Evolutionary conservation across 2,329 filamentous ascomycete genomes (phyloP), one percentile per base, ranked within the genome.

Genomic region (Ophiostoma quercus): DNA sequence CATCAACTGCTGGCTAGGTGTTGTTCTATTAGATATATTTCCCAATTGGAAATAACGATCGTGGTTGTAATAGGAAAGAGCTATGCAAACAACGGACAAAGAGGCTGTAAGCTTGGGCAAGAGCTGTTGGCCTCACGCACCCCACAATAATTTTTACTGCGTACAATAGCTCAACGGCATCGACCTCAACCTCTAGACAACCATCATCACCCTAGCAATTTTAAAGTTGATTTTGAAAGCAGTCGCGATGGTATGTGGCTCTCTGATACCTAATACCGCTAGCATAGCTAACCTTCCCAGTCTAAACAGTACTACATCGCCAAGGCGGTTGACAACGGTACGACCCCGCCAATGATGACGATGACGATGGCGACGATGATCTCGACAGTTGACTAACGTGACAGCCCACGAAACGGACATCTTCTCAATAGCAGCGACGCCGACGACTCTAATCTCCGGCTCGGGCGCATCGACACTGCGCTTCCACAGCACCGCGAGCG

Each of bases 271-370:
- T 4, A 16, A 34, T 12, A 2, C 11, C 8, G 11, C 1, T 19
- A 14, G 7, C 25, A 29, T 22, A 25, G 34, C 70, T 71, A 60
- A 71, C 68, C 22, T 5, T n/a, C 19, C 1, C 71, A 97, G 95
- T 99, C 95, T 70, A 98, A 98, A 83, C 95, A 98, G 89, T 99
- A 97, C 79, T 87, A 99, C 73, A 96, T 94, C 76, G 90, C 91
- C 74, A 92, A 97, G 79, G 94, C 93, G 62, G 87, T 97, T 79
- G 91, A 96, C 78, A 87, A 93, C 83, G 93, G 92, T 92, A 79
- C 12, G 43, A 69, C 67, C 69, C 71, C 70, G 60, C 71, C 70
- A 68, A 70, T 12, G 51, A 78, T 75, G 67, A 67, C 32, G n/a
- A 57, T 57, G 51, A 25, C 22, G 19, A 19, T 57, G 51, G 11